phyloP scores from a whole-genome alignment of 257 asterid species.

The Rehmannia glutinosa region DNA sequence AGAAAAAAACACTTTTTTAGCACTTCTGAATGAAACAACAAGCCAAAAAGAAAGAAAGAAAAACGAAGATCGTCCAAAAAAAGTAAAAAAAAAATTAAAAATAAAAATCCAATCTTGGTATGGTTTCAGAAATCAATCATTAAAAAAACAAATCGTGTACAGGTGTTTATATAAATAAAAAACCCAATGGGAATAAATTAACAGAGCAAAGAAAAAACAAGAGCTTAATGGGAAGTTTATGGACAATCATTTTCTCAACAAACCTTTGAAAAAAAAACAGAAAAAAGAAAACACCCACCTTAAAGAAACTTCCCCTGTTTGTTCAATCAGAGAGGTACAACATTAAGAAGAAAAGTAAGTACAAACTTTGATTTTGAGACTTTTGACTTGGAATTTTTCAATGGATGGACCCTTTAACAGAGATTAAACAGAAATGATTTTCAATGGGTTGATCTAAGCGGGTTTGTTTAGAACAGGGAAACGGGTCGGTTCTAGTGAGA shows the following conservation, averaged over 20 bases:
- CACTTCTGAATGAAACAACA: slow-evolving; percentile 10
- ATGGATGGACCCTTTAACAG: background rate
- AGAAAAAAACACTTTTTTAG: background rate
- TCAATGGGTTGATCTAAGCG: background rate
- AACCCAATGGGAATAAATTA: background rate
- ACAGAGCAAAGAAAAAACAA: background rate
- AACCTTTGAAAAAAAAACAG: background rate
- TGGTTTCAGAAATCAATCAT: background rate
- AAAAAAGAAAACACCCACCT: slow-evolving; percentile 19
- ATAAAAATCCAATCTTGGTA: background rate
- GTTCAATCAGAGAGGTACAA: background rate
- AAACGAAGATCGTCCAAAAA: background rate
- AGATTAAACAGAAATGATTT: background rate
- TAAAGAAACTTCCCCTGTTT: slow-evolving; percentile 13
- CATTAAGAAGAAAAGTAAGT: background rate
- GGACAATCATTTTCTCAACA: background rate
- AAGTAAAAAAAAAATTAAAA: background rate
- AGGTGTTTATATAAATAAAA: background rate
- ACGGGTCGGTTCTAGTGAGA: background rate
- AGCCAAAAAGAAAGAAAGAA: too few relatives aligned
- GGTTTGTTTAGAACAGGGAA: background rate
- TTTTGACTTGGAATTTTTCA: background rate
- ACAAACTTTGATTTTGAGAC: background rate
- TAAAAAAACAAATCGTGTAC: background rate
- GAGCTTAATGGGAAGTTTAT: background rate